phyloP scores from a whole-genome alignment of 306 rosid genomes.

The Senna tora region DNA sequence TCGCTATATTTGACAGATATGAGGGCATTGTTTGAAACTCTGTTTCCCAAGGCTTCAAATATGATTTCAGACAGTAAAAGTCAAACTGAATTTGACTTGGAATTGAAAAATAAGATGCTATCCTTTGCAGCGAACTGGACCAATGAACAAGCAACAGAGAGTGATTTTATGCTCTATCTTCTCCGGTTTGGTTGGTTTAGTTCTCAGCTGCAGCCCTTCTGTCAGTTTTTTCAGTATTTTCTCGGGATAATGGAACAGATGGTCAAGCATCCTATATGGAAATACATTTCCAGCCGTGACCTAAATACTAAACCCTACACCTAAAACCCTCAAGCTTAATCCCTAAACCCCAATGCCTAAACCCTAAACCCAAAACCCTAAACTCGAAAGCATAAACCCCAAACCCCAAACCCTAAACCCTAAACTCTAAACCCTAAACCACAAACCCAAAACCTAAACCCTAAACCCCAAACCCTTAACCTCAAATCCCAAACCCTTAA shows the following conservation, averaged over 20 bases:
- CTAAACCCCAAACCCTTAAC: too few species aligned
- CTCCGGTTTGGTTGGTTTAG: slow-evolving; percentile 67
- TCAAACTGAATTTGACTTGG: slow-evolving; percentile 43
- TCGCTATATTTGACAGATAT: slow-evolving; percentile 47
- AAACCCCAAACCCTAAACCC: too few species aligned
- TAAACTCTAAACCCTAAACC: too few species aligned
- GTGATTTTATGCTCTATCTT: slow-evolving; percentile 69
- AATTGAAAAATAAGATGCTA: slow-evolving; percentile 57
- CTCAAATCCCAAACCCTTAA: too few species aligned
- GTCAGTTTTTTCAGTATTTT: slow-evolving; percentile 52
- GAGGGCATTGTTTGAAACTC: slow-evolving; percentile 41
- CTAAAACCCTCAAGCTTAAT: too few species aligned
- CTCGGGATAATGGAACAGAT: slow-evolving; percentile 46
- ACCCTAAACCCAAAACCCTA: too few species aligned
- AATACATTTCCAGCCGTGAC: slow-evolving; percentile 45
- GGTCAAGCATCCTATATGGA: slow-evolving; percentile 75
- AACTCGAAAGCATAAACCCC: too few species aligned
- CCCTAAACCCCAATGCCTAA: too few species aligned
- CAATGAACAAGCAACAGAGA: slow-evolving; percentile 72
- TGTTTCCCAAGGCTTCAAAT: slow-evolving; percentile 56
- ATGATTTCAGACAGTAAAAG: slow-evolving; percentile 25
- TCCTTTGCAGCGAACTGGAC: slow-evolving; percentile 85
- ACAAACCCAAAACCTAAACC: too few species aligned
- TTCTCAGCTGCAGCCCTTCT: slow-evolving; percentile 60
- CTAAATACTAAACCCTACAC: too few species aligned